These are phyloP conservation scores for Tetraselmis striata DNA, from an alignment of 139 green algal species.

Conservation along the genomic window DNA sequence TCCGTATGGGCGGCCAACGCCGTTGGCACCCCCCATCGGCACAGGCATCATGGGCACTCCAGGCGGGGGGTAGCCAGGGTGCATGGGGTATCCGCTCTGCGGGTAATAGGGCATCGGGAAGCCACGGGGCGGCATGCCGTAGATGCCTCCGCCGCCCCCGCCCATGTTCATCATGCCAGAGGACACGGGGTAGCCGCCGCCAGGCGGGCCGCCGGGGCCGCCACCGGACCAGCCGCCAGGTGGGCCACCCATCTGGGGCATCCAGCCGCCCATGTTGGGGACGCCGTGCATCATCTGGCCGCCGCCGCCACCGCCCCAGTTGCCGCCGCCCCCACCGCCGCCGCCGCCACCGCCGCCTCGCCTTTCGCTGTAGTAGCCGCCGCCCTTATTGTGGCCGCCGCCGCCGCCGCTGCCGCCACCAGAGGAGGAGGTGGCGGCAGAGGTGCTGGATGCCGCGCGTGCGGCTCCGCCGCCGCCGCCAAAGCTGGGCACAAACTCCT, in stretches of 20 bases:
- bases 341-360: too few relatives aligned
- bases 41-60: too few relatives aligned
- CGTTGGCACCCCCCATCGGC: too few relatives aligned
- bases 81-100: too few relatives aligned
- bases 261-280: conserved; percentile 4
- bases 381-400: background rate
- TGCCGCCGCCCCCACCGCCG: background rate
- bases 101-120: background rate
- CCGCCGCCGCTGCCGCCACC: too few relatives aligned
- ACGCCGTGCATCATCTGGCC: conserved; percentile 12
- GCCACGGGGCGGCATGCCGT: background rate
- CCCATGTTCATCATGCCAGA: background rate
- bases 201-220: too few relatives aligned
- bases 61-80: too few relatives aligned
- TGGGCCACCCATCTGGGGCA: background rate
- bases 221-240: background rate
- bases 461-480: background rate
- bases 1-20: too few relatives aligned
- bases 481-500: conserved; percentile 41
- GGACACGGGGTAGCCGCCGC: too few relatives aligned
- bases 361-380: too few relatives aligned
- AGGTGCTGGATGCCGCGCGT: background rate
- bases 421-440: background rate
- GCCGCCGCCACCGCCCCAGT: background rate
- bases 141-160: background rate